phyloP scores from a whole-genome alignment of 2,329 filamentous ascomycete genomes.

The Anisogramma anomala region DNA sequence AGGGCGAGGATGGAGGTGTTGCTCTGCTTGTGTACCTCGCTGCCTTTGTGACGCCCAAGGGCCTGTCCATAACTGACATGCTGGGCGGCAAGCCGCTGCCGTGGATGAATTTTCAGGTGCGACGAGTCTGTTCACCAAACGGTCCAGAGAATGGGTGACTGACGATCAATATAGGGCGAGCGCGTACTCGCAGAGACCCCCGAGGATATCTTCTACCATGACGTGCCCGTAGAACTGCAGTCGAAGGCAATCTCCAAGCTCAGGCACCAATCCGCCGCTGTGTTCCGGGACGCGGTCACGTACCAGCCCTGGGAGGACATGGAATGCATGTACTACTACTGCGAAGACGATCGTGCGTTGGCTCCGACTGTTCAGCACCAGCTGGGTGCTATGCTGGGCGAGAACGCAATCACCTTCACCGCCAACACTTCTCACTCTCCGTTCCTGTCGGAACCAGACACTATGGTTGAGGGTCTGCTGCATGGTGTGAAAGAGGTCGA shows the following conservation, averaged over 20 bases:
- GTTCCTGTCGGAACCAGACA: conserved; percentile 14
- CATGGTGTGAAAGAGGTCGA: conserved; percentile 7
- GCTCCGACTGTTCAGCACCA: conserved; percentile 10
- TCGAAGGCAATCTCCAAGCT: conserved; percentile 13
- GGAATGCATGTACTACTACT: conserved; percentile 16
- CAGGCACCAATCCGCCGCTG: conserved; percentile 15
- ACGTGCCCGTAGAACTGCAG: conserved; percentile 12
- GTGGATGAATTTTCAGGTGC: conserved; percentile 18
- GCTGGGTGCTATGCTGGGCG: conserved; percentile 10
- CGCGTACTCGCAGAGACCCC: conserved; percentile 12
- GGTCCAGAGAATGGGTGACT: not conserved
- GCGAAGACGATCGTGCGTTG: conserved; percentile 16
- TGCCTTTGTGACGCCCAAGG: conserved; percentile 19
- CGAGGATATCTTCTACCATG: conserved; percentile 16
- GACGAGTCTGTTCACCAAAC: not conserved
- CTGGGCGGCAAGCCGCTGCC: conserved; percentile 17
- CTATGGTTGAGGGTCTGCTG: conserved; percentile 10
- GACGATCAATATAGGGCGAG: conserved; percentile 7
- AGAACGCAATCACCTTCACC: conserved; percentile 8
- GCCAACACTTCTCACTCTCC: conserved; percentile 15
- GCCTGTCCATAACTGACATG: conserved; percentile 15
- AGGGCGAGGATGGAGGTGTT: conserved; percentile 25
- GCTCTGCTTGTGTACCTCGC: conserved; percentile 21
- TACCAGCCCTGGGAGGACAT: conserved; percentile 18
- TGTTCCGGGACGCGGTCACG: conserved; percentile 14